Base-by-base conservation (phyloP, 1,284 basidiomycete species). In the Leccinum pseudoinsigne region DNA sequence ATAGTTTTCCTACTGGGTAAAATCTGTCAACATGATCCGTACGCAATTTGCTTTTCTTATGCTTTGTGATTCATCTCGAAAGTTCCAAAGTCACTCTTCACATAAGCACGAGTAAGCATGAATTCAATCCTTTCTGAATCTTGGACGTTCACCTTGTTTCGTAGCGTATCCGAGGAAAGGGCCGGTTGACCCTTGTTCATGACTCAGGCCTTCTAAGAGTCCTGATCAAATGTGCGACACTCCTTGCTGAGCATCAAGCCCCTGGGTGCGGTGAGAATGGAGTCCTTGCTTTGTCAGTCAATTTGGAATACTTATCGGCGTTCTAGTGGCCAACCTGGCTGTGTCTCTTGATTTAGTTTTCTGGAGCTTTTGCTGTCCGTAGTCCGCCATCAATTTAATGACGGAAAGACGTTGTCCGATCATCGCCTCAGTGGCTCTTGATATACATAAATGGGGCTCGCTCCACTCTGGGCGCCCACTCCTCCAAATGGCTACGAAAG, bases 361-460 rank as follows among this genome's bases (percentile, higher is more conserved):
- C 21, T 36, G n/a, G 34, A 8, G 18, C 7, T 60, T 57, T 21
- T 57, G 42, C 11, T 16, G 18, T 23, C 58, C 26, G 3, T 36
- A 12, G 12, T 23, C n/a, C 11, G 50, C 21, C 16, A 9, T 14
- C 7, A 40, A 8, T n/a, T 16, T 34, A 28, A 8, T 38, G 9
- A 54, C 58, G 50, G 55, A 63, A 60, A 66, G 31, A 58, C 21
- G 14, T 11, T 21, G 28, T 40, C 57, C 60, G 50, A 67, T 67
- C 60, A 67, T 38, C 42, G 38, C 55, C n/a, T 0, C 36, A 36
- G 36, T 55, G 45, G 57, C 26, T 65, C 42, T 28, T 51, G 28
- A 31, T 50, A 51, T 62, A 42, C 18, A 12, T 53, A 56, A 59
- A 60, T 14, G 62, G 56, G 45, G 28, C 28, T 21, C 11, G n/a